Conservation (phyloP, 495 filamentous ascomycete species). For the Opeltia flavorubescens region DNA sequence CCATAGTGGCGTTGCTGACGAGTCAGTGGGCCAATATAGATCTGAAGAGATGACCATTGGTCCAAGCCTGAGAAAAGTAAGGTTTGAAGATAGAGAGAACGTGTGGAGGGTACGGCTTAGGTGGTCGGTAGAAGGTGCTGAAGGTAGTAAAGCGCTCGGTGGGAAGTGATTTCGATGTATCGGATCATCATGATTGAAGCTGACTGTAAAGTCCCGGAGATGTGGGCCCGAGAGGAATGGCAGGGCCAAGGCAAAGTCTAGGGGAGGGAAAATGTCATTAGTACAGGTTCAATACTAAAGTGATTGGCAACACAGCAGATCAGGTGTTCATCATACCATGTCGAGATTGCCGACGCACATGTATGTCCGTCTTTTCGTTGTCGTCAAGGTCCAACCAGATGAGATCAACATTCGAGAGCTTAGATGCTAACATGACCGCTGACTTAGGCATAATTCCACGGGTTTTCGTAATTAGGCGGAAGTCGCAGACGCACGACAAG, state of each 20-base stretch:
- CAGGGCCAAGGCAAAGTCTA: not conserved
- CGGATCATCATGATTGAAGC: not conserved
- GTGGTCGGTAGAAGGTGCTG: not conserved
- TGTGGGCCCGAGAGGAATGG: not conserved
- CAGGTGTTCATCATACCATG: not conserved
- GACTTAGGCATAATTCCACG: too few species aligned
- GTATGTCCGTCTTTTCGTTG: slow-evolving; percentile 1
- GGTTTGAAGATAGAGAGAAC: not conserved
- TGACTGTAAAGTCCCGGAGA: not conserved
- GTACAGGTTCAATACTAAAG: not conserved
- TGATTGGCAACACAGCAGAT: not conserved
- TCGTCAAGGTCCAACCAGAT: not conserved
- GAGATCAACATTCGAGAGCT: not conserved
- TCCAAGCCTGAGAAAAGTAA: not conserved
- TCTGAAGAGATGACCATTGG: not conserved
- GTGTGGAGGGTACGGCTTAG: not conserved
- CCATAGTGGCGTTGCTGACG: not conserved
- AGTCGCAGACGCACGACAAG: not conserved
- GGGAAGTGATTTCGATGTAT: not conserved
- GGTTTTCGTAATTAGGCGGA: too few species aligned
- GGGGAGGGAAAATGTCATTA: not conserved
- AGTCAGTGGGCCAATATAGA: not conserved
- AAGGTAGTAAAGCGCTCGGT: not conserved
- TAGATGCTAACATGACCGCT: not conserved
- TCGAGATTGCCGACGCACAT: not conserved